Percentiles rank a stretch among this genome's conserved stretches.
phyloP scores from a whole-genome alignment of 202 grass and related monocot species.

The Setaria italica region DNA sequence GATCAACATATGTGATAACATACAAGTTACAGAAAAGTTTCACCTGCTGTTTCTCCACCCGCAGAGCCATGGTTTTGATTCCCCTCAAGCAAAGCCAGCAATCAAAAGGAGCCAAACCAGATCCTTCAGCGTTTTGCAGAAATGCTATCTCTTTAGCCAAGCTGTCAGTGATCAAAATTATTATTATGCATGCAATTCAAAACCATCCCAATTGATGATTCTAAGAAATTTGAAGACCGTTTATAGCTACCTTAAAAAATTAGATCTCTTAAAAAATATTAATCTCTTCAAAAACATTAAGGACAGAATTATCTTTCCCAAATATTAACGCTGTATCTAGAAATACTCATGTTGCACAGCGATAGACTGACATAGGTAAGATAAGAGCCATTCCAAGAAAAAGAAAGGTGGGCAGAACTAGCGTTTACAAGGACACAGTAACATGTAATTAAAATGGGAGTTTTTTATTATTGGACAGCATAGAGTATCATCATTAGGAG shows the following conservation, averaged over 20 bases:
- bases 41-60: conserved; percentile 97
- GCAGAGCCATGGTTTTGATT: conserved; percentile 95
- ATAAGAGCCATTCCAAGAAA: background rate
- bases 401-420: background rate
- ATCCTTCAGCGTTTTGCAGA: conserved; percentile 95
- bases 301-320: background rate
- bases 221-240: background rate
- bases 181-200: conserved; percentile 1
- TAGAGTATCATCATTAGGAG: conserved; percentile 16
- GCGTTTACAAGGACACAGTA: background rate
- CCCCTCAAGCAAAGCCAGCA: conserved; percentile 99
- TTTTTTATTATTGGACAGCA: background rate
- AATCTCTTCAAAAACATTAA: background rate
- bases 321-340: background rate
- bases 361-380: background rate
- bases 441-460: background rate
- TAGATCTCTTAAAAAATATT: too few relatives aligned
- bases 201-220: background rate
- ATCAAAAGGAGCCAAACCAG: conserved; percentile 94
- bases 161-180: conserved; percentile 47
- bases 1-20: background rate
- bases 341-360: background rate
- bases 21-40: background rate
- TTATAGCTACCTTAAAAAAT: background rate
- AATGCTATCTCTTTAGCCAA: conserved; percentile 94